Evolutionary conservation across 805 yeast species (phyloP).

Genomic region (Teunomyces atbi): DNA sequence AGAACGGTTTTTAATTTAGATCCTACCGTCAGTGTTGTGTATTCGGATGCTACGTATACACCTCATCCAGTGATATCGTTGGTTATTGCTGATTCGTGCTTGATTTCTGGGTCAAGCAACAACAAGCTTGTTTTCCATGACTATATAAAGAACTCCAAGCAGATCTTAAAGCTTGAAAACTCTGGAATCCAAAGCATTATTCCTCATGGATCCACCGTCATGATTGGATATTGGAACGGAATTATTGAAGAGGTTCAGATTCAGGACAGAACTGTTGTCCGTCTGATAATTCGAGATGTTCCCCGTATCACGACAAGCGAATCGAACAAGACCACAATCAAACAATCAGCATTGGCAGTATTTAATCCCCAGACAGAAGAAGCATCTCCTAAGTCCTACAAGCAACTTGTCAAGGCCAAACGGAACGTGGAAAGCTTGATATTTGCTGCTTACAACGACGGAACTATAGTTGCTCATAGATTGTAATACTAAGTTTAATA

Average conservation of each 20-base stretch:
- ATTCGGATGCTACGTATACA: slow-evolving; percentile 33
- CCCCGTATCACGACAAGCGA: slow-evolving; percentile 5
- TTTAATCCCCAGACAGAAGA: neutral
- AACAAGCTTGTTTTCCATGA: slow-evolving; percentile 36
- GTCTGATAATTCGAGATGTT: slow-evolving; percentile 5
- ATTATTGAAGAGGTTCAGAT: slow-evolving; percentile 18
- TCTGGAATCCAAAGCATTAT: slow-evolving; percentile 18
- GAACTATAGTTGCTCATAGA: slow-evolving; percentile 46
- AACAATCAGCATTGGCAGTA: slow-evolving; percentile 7
- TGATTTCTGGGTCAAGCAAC: slow-evolving; percentile 51
- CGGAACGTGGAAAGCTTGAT: slow-evolving; percentile 18
- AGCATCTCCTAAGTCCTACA: slow-evolving; percentile 7
- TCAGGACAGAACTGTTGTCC: slow-evolving; percentile 1
- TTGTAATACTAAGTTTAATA: slow-evolving; percentile 1
- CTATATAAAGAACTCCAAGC: neutral
- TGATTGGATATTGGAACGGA: slow-evolving; percentile 55
- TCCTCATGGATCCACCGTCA: slow-evolving; percentile 18
- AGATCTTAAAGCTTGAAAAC: slow-evolving; percentile 11
- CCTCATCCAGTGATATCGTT: slow-evolving; percentile 59
- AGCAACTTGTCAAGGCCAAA: slow-evolving; percentile 9
- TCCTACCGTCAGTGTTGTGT: slow-evolving; percentile 16
- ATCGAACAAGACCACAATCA: slow-evolving; percentile 3
- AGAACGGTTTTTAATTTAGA: slow-evolving; percentile 24
- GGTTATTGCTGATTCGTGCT: slow-evolving; percentile 18
- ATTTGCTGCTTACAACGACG: slow-evolving; percentile 57